phyloP scores from a whole-genome alignment of 768 basidiomycete genomes.

The Boletus rubroflammeus region DNA sequence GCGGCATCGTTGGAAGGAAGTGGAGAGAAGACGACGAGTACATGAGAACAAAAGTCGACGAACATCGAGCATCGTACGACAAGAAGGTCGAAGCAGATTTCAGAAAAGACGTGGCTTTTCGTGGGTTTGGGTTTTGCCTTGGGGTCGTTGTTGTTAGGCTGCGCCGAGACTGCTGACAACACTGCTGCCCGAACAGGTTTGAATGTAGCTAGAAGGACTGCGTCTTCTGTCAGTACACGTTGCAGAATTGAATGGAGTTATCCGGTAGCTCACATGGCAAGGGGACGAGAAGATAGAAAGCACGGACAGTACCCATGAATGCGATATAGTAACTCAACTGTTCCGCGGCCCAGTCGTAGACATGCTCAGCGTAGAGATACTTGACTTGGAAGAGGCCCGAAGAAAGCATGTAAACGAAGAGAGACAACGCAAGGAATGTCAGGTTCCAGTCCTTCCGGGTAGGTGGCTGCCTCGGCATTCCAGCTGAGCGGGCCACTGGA shows the following conservation, averaged over 20 bases:
- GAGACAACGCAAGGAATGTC: conserved; percentile 57
- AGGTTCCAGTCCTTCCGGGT: conserved; percentile 69
- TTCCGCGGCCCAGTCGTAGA: conserved; percentile 65
- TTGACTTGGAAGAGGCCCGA: conserved; percentile 72
- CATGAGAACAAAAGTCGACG: conserved; percentile 64
- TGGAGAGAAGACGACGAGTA: conserved; percentile 52
- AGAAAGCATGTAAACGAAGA: conserved; percentile 64
- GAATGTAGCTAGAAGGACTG: conserved; percentile 60
- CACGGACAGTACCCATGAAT: conserved; percentile 59
- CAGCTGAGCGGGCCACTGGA: conserved; percentile 38
- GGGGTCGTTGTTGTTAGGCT: conserved; percentile 2
- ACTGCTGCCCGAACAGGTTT: conserved; percentile 40
- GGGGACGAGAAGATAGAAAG: conserved; percentile 60
- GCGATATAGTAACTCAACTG: conserved; percentile 77
- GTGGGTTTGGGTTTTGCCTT: conserved; percentile 44
- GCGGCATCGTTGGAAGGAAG: conserved; percentile 35
- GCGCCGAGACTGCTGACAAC: conserved; percentile 3
- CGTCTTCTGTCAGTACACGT: conserved; percentile 25
- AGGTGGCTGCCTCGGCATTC: conserved; percentile 60
- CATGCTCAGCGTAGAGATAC: conserved; percentile 73
- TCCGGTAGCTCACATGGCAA: conserved; percentile 54
- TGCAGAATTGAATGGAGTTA: conserved; percentile 25
- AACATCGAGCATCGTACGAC: conserved; percentile 61
- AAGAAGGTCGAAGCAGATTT: conserved; percentile 66
- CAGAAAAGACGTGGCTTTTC: conserved; percentile 50